phyloP scores from a whole-genome alignment of 352 stramenopile species.

The Pythium coloratum region DNA sequence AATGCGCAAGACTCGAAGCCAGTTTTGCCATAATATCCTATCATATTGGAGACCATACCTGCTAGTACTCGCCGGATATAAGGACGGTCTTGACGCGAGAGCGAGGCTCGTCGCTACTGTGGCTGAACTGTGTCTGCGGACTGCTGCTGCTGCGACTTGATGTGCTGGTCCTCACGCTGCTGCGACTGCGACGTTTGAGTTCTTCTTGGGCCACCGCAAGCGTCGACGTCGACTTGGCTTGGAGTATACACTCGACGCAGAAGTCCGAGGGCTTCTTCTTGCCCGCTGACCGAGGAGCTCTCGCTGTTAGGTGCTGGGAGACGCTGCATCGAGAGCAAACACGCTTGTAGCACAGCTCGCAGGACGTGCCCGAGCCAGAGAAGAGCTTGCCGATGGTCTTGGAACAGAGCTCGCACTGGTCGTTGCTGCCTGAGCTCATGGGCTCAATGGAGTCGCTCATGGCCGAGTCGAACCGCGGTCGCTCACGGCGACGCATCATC shows the following conservation, averaged over 20 bases:
- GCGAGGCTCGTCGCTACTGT: background rate
- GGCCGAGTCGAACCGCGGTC: too few species aligned
- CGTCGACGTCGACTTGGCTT: background rate
- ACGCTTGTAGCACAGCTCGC: constrained; percentile 24
- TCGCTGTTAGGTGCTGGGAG: constrained; percentile 5
- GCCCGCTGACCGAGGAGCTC: background rate
- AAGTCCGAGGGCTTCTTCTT: background rate
- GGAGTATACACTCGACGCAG: background rate
- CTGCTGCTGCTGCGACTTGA: background rate
- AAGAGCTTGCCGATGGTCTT: constrained; percentile 14
- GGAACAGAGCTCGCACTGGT: constrained; percentile 16
- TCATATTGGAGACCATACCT: too few species aligned
- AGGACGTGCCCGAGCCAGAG: constrained; percentile 3
- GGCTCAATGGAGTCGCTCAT: background rate
- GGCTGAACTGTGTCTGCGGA: background rate
- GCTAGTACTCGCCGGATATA: background rate
- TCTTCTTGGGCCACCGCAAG: background rate
- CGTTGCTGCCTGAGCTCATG: background rate
- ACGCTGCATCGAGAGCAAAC: constrained; percentile 23
- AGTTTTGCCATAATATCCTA: too few species aligned
- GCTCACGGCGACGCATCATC: constrained; percentile 24
- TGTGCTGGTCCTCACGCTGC: background rate
- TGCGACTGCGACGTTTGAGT: background rate
- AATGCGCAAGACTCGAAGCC: too few species aligned
- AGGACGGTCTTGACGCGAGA: background rate